phyloP scores from a whole-genome alignment of 345 rosid species.

The Populus nigra region DNA sequence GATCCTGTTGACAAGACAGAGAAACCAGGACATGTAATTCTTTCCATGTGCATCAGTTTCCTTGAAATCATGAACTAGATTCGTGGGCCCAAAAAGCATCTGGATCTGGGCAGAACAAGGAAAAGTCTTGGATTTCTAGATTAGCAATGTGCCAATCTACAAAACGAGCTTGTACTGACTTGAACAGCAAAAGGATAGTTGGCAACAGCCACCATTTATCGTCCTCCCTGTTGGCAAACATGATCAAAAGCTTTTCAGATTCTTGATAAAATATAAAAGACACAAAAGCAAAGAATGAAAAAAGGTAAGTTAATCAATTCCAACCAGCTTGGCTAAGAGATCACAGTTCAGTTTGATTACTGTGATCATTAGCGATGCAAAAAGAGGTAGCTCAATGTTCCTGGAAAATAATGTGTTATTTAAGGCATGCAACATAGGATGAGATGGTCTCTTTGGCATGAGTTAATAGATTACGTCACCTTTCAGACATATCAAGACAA shows the following conservation, averaged over 20 bases:
- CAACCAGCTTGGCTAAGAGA: neutral
- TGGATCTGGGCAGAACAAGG: constrained; percentile 80
- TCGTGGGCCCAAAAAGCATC: constrained; percentile 93
- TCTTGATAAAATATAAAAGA: neutral
- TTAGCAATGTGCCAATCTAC: constrained; percentile 93
- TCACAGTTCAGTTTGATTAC: neutral
- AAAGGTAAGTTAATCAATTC: neutral
- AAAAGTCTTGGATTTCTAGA: constrained; percentile 75
- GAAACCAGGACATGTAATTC: neutral
- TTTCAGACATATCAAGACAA: neutral
- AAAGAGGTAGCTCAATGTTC: neutral
- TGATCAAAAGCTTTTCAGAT: neutral
- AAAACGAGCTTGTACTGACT: constrained; percentile 77
- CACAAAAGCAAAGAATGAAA: neutral
- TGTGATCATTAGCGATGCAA: neutral
- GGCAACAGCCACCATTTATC: constrained; percentile 95
- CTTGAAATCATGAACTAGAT: constrained; percentile 47
- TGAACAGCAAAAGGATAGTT: constrained; percentile 58
- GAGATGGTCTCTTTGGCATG: neutral
- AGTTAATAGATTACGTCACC: neutral
- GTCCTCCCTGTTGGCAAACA: constrained; percentile 55
- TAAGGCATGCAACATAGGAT: neutral
- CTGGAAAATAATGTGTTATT: neutral
- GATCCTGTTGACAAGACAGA: neutral
- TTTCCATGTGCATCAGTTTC: neutral